Evolutionary conservation across 306 rosid species (phyloP).

Genomic region (Bauhinia variegata): DNA sequence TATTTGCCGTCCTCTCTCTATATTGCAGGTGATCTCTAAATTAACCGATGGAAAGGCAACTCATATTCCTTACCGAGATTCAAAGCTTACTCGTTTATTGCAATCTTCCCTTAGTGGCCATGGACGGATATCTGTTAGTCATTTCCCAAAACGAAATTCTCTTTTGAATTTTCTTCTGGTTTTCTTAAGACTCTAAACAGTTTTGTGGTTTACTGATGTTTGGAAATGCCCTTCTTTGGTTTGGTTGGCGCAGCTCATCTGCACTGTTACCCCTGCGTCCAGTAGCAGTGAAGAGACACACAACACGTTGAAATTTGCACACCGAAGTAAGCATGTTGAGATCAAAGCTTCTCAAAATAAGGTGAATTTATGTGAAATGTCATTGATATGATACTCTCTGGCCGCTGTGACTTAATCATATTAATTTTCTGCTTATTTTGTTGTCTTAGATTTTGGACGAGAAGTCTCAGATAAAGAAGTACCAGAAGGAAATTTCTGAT

Average conservation of each 20-base stretch:
- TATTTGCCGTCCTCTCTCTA: conserved; percentile 22
- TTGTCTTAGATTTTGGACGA: conserved; percentile 82
- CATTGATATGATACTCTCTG: neutral
- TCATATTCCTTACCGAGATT: conserved; percentile 91
- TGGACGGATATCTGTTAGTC: conserved; percentile 84
- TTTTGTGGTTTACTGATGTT: conserved; percentile 11
- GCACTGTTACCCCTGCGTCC: conserved; percentile 93
- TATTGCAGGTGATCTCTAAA: conserved; percentile 78
- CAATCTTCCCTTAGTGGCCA: conserved; percentile 93
- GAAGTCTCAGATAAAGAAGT: conserved; percentile 86
- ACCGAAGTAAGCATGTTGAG: conserved; percentile 86
- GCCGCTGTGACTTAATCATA: conserved; percentile 7
- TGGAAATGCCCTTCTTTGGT: conserved; percentile 27
- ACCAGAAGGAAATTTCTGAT: conserved; percentile 79
- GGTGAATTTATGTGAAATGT: conserved; percentile 42
- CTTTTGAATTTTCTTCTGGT: conserved; percentile 9
- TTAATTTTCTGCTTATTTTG: conserved; percentile 11
- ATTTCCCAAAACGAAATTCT: conserved; percentile 1
- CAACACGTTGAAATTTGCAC: conserved; percentile 87
- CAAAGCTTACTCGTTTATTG: conserved; percentile 84
- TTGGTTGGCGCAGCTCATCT: conserved; percentile 66
- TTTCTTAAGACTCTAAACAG: neutral
- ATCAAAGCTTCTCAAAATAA: conserved; percentile 85
- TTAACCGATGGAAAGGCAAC: conserved; percentile 79
- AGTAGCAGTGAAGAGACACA: conserved; percentile 93